A percentile compares a stretch with the other conserved stretches of the same genome.
These are phyloP conservation scores for Rhodotorula sp. DNA, from an alignment of 1,284 basidiomycete genomes.

Conservation along the genomic window DNA sequence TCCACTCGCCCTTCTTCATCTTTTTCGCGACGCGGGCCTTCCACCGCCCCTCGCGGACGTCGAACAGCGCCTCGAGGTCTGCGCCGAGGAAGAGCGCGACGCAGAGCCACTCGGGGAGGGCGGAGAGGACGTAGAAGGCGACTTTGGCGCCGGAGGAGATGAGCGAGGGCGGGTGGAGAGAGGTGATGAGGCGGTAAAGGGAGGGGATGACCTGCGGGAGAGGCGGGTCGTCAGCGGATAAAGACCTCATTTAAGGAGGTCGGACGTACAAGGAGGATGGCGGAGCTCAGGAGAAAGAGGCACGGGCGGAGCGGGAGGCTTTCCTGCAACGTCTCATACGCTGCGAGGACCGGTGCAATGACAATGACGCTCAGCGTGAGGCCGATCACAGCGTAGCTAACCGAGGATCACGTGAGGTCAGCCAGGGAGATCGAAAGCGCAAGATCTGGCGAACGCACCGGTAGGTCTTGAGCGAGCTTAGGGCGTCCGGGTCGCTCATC, in stretches of 20 bases:
- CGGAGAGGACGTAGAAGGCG: conserved; percentile 28
- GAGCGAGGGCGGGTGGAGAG: conserved; percentile 5
- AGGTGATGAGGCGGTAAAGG: conserved; percentile 22
- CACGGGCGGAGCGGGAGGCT: neutral
- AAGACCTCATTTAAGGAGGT: neutral
- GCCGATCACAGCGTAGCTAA: conserved; percentile 1
- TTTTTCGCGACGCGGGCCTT: conserved; percentile 23
- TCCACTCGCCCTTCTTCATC: conserved; percentile 13
- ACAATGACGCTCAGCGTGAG: conserved; percentile 13
- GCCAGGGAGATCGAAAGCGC: no score
- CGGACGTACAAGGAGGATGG: conserved; percentile 10
- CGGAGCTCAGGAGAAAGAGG: neutral
- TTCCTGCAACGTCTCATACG: neutral
- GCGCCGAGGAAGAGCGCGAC: neutral
- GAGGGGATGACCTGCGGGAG: conserved; percentile 7
- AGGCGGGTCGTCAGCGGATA: neutral
- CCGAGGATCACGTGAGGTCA: no score
- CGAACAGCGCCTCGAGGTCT: conserved; percentile 22
- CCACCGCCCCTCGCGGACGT: conserved; percentile 2
- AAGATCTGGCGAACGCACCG: conserved; percentile 12
- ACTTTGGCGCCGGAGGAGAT: conserved; percentile 15
- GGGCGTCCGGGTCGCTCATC: neutral
- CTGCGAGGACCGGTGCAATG: neutral
- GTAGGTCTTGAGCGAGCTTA: neutral
- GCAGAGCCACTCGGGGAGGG: conserved; percentile 23